Percentiles rank a stretch among this genome's conserved stretches.
phyloP scores from a whole-genome alignment of 2,329 filamentous ascomycete species.

The Neopestalotiopsis clavispora region DNA sequence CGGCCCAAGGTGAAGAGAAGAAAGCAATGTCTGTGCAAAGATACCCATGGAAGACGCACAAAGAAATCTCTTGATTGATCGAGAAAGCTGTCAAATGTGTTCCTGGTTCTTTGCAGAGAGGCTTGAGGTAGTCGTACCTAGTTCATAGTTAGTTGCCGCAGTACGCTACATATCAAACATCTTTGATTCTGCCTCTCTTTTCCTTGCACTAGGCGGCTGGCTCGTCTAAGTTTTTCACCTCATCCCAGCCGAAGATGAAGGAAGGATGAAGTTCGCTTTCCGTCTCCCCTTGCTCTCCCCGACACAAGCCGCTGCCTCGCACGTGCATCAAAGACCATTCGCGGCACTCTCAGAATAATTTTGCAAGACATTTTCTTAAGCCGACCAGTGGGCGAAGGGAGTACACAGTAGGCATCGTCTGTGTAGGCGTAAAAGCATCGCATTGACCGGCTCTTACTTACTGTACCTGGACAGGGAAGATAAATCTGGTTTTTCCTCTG shows the following conservation, averaged over 20 bases:
- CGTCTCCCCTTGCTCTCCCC: background rate
- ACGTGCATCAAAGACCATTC: slow-evolving; percentile 4
- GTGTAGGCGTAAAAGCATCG: slow-evolving; percentile 8
- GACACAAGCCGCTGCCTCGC: background rate
- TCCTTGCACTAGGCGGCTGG: background rate
- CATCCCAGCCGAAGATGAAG: background rate
- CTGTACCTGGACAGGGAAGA: background rate
- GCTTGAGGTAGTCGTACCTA: no score
- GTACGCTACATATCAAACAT: no score
- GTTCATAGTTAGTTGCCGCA: no score
- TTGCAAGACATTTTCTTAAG: background rate
- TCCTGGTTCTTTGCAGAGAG: no score
- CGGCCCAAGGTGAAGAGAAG: background rate
- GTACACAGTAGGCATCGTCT: background rate
- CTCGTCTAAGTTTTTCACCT: background rate
- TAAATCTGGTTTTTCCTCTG: background rate
- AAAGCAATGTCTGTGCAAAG: background rate
- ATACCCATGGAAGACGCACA: background rate
- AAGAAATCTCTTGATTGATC: background rate
- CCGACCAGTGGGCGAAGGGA: no score
- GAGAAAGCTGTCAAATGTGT: background rate
- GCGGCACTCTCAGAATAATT: background rate
- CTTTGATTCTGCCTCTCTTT: background rate
- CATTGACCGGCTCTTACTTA: slow-evolving; percentile 9
- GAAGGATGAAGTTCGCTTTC: background rate